Base-by-base conservation (phyloP, 176 grass and related monocot genomes). In the Oryza officinalis region DNA sequence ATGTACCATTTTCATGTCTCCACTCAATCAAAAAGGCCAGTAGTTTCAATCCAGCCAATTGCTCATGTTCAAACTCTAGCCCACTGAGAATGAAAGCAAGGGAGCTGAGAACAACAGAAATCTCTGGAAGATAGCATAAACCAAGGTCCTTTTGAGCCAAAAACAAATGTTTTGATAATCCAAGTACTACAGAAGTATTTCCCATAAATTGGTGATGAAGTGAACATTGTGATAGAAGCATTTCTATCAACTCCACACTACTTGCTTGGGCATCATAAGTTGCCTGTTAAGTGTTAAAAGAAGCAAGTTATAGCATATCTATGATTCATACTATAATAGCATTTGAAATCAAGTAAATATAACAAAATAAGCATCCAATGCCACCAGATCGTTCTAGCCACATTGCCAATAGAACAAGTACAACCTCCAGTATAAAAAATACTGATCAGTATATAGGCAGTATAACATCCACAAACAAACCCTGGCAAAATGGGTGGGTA, bases 1-100 rank as follows among this genome's bases (percentile, higher is more conserved):
- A 69, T 65, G 23, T 75, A 98, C 96, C 91, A 13, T 84, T 90
- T 89, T 93, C 85, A 89, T 86, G 75, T 87, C 89, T 98, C 91
- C 93, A 98, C 22, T 95, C 89, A 26, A 87, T 85, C 80, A 95
- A 76, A 78, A 94, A 91, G 78, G 80, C 63, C 60, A 95, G 78
- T 80, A 95, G 89, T 82, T 95, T 98, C 87, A 94, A 83, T 57
- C 79, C 91, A 47, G 78, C 80, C 77, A 98, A 65, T 33, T 98
- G 96, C 57, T 98, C 96, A 65, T 93, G 89, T 88, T 95, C 91
- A 95, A 95, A 93, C 70, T 98, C 93, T n/a, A 84, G 76, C 45
- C 75, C 84, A 73, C 68, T 83, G 54, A 95, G 91, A 83, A 74
- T 86, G 75, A 84, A 86, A 64, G 96, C 91, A 74, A 94, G 78